Percentiles rank a stretch among this genome's conserved stretches.
Conservation (phyloP, 495 filamentous ascomycete species). For the Bacidia gigantensis region DNA sequence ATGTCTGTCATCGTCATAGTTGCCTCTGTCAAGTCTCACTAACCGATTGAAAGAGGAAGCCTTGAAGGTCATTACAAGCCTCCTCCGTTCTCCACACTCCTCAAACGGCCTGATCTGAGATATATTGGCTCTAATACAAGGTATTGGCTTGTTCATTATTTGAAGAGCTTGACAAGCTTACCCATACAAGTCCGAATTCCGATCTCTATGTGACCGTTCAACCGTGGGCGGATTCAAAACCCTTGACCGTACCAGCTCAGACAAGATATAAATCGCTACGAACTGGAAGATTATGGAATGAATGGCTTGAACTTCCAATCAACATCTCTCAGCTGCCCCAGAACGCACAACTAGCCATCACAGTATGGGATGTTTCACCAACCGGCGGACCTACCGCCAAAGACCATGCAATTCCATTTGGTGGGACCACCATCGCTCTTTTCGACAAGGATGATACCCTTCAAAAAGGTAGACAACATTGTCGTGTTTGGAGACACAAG, state of each 20-base stretch:
- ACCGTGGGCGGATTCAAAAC: slow-evolving; percentile 92
- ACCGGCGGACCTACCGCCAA: slow-evolving; percentile 47
- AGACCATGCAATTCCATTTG: slow-evolving; percentile 76
- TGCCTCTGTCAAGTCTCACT: slow-evolving; percentile 4
- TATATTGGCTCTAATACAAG: slow-evolving; percentile 69
- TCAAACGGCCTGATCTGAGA: slow-evolving; percentile 62
- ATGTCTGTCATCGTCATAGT: slow-evolving; percentile 38
- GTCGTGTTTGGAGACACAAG: slow-evolving; percentile 65
- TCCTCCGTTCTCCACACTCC: slow-evolving; percentile 61
- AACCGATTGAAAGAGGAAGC: slow-evolving; percentile 44
- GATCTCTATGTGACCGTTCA: slow-evolving; percentile 89
- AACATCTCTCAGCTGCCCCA: slow-evolving; percentile 65
- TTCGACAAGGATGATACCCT: slow-evolving; percentile 87
- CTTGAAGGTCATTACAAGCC: slow-evolving; percentile 78
- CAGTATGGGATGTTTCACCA: slow-evolving; percentile 87
- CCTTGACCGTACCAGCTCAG: slow-evolving; percentile 78
- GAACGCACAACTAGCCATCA: slow-evolving; percentile 77
- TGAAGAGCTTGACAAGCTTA: neutral
- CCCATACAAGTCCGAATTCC: slow-evolving; percentile 41
- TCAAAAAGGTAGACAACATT: slow-evolving; percentile 85
- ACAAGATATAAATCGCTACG: slow-evolving; percentile 87
- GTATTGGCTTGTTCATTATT: slow-evolving; percentile 20
- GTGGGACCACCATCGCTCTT: slow-evolving; percentile 77
- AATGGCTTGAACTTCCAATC: slow-evolving; percentile 86
- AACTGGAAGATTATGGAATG: slow-evolving; percentile 71